These are phyloP conservation scores for Amanita polypyramis DNA, from an alignment of 768 basidiomycete species.

Conservation along the genomic window DNA sequence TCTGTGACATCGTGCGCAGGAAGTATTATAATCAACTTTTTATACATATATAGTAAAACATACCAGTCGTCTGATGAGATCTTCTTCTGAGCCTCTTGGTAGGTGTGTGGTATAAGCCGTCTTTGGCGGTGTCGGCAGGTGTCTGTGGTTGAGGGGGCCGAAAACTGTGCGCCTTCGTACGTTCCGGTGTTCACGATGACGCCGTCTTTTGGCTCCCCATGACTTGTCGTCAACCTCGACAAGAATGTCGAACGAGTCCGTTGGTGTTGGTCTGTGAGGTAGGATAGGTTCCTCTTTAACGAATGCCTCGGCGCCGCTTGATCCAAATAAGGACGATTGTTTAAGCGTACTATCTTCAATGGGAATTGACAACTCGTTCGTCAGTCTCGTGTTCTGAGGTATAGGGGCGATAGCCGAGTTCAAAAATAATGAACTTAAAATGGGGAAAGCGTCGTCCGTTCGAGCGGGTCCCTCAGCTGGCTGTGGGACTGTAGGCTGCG, in stretches of 20 bases:
- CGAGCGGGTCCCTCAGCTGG: too few species aligned
- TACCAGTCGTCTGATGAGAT: slow-evolving; percentile 8
- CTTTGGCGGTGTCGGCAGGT: slow-evolving; percentile 9
- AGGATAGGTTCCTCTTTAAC: neutral
- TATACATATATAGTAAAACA: neutral
- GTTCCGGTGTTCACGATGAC: neutral
- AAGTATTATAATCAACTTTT: neutral
- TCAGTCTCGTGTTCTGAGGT: neutral
- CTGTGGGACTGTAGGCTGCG: neutral
- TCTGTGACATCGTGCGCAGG: neutral
- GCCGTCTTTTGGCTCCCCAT: neutral
- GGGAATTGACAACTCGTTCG: neutral
- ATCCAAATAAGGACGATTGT: neutral
- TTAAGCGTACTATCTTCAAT: neutral
- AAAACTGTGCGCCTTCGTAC: neutral
- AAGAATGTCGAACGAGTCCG: neutral
- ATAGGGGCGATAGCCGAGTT: neutral
- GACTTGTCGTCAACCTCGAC: neutral
- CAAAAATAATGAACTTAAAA: neutral
- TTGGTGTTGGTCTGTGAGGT: neutral
- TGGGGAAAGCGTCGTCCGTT: neutral
- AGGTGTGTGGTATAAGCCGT: neutral
- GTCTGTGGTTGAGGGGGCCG: slow-evolving; percentile 1
- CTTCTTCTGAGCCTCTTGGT: slow-evolving; percentile 10
- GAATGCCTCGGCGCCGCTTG: neutral